Evolutionary conservation across 805 yeast species (phyloP).

Genomic region (Sugiyamaella americana): DNA sequence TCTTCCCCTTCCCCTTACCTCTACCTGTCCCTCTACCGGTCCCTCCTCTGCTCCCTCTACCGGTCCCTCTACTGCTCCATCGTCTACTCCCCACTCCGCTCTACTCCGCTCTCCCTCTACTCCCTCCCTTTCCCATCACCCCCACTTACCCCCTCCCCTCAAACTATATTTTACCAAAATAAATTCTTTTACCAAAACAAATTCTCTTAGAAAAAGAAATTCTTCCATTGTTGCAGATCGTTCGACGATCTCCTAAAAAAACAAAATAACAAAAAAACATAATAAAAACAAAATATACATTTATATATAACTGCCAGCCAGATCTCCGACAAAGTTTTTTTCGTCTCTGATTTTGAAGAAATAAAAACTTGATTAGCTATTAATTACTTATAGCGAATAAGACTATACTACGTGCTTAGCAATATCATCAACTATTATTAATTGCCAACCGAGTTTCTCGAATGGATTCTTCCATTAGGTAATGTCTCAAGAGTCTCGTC

Average conservation of each 20-base stretch:
- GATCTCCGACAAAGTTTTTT: background rate
- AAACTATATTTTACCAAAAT: background rate
- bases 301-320: background rate
- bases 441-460: background rate
- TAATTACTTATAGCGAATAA: background rate
- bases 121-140: background rate
- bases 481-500: constrained; percentile 12
- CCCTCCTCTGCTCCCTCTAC: background rate
- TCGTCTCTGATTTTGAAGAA: background rate
- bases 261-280: too few species aligned
- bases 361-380: background rate
- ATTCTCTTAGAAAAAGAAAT: background rate
- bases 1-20: too few species aligned
- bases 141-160: background rate
- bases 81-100: background rate
- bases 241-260: too few species aligned
- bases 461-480: background rate
- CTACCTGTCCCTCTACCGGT: too few species aligned
- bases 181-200: background rate
- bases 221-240: background rate
- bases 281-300: background rate
- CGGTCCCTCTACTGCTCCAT: background rate
- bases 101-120: background rate
- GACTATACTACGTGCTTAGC: too few species aligned
- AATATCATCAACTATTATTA: background rate